phyloP scores from a whole-genome alignment of 305 asterid species.

The Fraxinus dipetala region DNA sequence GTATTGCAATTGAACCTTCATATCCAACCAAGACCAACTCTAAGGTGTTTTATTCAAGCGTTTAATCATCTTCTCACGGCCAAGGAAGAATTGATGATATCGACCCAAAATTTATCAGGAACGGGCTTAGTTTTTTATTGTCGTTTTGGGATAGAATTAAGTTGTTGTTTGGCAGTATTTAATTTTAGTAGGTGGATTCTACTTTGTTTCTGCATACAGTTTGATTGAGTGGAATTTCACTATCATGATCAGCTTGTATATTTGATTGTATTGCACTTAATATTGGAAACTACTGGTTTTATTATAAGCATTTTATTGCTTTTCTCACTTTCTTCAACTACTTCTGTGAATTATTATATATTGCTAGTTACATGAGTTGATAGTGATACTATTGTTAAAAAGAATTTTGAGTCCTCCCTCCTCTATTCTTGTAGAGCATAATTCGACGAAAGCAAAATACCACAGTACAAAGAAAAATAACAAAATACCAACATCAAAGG shows the following conservation, averaged over 20 bases:
- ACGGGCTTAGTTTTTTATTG: conserved; percentile 25
- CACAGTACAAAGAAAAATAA: no score
- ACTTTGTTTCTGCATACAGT: not conserved
- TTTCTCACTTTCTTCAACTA: not conserved
- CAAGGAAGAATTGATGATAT: not conserved
- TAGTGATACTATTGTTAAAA: not conserved
- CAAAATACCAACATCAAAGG: no score
- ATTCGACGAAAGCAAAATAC: no score
- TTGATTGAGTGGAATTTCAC: not conserved
- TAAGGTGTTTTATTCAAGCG: not conserved
- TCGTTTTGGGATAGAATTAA: not conserved
- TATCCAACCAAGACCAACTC: conserved; percentile 44
- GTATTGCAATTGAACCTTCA: conserved; percentile 52
- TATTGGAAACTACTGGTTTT: not conserved
- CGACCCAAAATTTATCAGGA: not conserved
- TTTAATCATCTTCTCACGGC: not conserved
- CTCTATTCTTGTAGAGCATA: not conserved
- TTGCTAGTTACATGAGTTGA: not conserved
- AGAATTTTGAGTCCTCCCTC: not conserved
- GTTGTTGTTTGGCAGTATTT: not conserved
- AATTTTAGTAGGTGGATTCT: not conserved
- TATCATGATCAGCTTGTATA: not conserved
- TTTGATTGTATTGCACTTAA: not conserved
- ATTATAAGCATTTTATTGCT: not conserved
- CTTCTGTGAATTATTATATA: not conserved